Conservation (phyloP, 805 yeast species). For the Candida orba region DNA sequence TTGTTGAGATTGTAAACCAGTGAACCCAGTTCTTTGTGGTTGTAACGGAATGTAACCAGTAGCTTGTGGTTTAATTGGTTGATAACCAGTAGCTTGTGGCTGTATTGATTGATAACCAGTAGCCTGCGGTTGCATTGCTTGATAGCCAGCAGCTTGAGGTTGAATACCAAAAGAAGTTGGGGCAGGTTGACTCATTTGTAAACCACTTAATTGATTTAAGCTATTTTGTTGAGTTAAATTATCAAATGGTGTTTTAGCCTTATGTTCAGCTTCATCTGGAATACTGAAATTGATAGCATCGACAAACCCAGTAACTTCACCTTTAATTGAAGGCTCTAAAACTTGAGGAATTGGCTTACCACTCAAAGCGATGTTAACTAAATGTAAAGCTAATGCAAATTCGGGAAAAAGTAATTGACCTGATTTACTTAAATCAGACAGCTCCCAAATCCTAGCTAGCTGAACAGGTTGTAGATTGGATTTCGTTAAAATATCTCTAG, state of each 20-base stretch:
- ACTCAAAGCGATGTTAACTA: conserved; percentile 68
- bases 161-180: conserved; percentile 19
- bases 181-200: conserved; percentile 27
- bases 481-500: conserved; percentile 70
- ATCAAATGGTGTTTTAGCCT: conserved; percentile 34
- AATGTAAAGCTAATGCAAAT: conserved; percentile 84
- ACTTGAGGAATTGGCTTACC: conserved; percentile 73
- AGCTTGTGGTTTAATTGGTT: conserved; percentile 26
- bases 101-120: conserved; percentile 26
- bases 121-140: conserved; percentile 25
- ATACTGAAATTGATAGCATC: conserved; percentile 79
- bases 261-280: conserved; percentile 40
- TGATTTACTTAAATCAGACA: conserved; percentile 82
- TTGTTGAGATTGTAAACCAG: conserved; percentile 3
- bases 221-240: conserved; percentile 25
- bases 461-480: conserved; percentile 71
- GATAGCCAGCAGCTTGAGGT: conserved; percentile 27
- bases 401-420: conserved; percentile 89
- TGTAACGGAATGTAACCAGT: conserved; percentile 26
- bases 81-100: conserved; percentile 24
- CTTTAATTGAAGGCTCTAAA: conserved; percentile 64
- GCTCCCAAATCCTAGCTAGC: conserved; percentile 82
- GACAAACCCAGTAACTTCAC: conserved; percentile 84
- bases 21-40: conserved; percentile 26
- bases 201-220: conserved; percentile 28